Evolutionary conservation across 345 rosid genomes (phyloP).

Genomic region (Populus nigra): DNA sequence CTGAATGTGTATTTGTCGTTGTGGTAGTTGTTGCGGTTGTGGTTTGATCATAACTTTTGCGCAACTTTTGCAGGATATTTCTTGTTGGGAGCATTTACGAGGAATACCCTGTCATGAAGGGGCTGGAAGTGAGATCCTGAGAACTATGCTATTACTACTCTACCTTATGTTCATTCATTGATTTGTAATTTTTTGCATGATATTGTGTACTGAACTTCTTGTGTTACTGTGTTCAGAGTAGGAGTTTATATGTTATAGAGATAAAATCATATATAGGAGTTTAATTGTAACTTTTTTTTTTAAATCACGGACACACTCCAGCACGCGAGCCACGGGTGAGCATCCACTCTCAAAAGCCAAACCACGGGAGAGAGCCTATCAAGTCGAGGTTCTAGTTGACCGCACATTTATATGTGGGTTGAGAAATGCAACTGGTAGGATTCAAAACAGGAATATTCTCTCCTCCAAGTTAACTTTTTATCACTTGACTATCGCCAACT

Average conservation of each 20-base stretch:
- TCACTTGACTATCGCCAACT: too few relatives aligned
- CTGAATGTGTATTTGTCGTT: not conserved
- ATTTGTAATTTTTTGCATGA: slow-evolving; percentile 4
- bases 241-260: not conserved
- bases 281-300: not conserved
- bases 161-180: slow-evolving; percentile 9
- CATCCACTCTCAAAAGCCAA: too few relatives aligned
- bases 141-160: not conserved
- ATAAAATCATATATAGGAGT: not conserved
- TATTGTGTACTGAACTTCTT: slow-evolving; percentile 16
- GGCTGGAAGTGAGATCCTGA: slow-evolving; percentile 9
- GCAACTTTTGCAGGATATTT: slow-evolving; percentile 25
- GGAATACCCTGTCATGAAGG: not conserved
- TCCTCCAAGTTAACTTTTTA: too few relatives aligned
- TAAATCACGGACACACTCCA: too few relatives aligned
- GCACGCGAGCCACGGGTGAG: too few relatives aligned
- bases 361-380: too few relatives aligned
- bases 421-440: too few relatives aligned
- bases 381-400: too few relatives aligned
- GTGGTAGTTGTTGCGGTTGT: too few relatives aligned
- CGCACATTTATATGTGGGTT: too few relatives aligned
- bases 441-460: too few relatives aligned
- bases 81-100: slow-evolving; percentile 10
- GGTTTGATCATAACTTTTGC: slow-evolving; percentile 9
- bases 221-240: slow-evolving; percentile 5